Conservation (phyloP, 192 early-diverging fungal genomes). For the Dispira parvispora region DNA sequence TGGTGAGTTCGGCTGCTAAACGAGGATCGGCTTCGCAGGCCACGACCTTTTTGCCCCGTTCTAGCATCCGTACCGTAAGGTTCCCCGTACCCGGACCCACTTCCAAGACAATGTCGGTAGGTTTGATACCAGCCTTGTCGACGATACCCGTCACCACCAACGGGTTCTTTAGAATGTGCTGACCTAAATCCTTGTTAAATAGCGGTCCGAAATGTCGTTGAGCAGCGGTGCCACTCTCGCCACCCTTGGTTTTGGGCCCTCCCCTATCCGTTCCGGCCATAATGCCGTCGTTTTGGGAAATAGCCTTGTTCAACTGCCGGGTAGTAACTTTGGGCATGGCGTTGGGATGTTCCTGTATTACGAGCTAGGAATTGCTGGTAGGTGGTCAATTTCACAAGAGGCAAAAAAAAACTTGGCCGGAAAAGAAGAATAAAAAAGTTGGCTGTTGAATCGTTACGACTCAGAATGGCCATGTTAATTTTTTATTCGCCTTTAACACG, state of each 20-base stretch:
- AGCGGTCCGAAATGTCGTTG: constrained; percentile 57
- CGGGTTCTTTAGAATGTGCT: constrained; percentile 98
- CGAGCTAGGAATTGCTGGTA: background rate
- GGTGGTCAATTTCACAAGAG: background rate
- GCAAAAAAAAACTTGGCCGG: background rate
- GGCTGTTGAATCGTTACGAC: too few relatives aligned
- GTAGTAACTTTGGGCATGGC: constrained; percentile 31
- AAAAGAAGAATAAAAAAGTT: too few relatives aligned
- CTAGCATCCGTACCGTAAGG: constrained; percentile 85
- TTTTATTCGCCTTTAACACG: too few relatives aligned
- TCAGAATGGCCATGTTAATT: too few relatives aligned
- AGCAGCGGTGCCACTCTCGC: constrained; percentile 13
- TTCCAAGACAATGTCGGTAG: constrained; percentile 72
- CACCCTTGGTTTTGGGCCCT: background rate
- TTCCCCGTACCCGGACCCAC: constrained; percentile 99
- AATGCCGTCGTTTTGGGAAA: background rate
- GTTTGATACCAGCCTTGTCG: constrained; percentile 66
- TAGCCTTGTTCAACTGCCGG: constrained; percentile 25
- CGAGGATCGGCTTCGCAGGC: constrained; percentile 95
- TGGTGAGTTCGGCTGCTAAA: constrained; percentile 87
- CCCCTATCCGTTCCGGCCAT: background rate
- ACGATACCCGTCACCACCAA: constrained; percentile 91
- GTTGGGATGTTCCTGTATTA: background rate
- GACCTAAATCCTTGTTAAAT: constrained; percentile 93
- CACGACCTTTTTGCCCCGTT: constrained; percentile 80